Base-by-base conservation (phyloP, 1,284 basidiomycete genomes). In the Flammula alnicola region DNA sequence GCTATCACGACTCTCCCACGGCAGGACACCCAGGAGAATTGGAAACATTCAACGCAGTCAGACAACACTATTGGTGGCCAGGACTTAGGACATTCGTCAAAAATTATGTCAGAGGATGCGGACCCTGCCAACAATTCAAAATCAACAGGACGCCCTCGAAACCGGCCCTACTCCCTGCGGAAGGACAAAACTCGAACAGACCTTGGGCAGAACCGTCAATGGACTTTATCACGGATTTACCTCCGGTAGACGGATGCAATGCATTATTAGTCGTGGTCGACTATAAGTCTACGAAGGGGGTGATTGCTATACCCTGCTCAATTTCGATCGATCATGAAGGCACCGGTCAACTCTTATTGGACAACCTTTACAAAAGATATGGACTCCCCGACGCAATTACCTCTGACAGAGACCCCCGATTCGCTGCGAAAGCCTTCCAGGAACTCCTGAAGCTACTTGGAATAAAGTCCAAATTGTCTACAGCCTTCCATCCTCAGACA, bases 261-360 rank as follows among this genome's bases (percentile, higher is more conserved):
- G 49, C 58, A n/a, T 55, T 73, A 6, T 47, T 72, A 10, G 62
- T 67, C 12, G 58, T 72, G 7, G 61, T 71, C 7, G 64, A 71
- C 55, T 61, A 61, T 11, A 45, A 61, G 10, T 61, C 76, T 20
- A 73, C 72, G 7, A 79, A 81, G 55, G 63, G n/a, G 63, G 53
- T 66, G 2, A 56, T 69, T 32, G 69, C 78, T 42, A 64, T 73
- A 0, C 68, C 70, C 0, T 64, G 63, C 5, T 49, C 43, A 0
- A 68, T 61, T 14, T 38, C 31, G 4, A 48, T 67, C 0, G 56
- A 44, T 1, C 50, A 56, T 3, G 44, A 52, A 38, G 56, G 54
- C 25, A 58, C 49, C 2, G 64, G 62, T 0, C 6, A 46, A 14
- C 35, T 69, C 1, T 57, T 69, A 20, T 37, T 66, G 30, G 33